phyloP scores from a whole-genome alignment of 768 basidiomycete genomes.

The Candolleomyces aberdarensis region DNA sequence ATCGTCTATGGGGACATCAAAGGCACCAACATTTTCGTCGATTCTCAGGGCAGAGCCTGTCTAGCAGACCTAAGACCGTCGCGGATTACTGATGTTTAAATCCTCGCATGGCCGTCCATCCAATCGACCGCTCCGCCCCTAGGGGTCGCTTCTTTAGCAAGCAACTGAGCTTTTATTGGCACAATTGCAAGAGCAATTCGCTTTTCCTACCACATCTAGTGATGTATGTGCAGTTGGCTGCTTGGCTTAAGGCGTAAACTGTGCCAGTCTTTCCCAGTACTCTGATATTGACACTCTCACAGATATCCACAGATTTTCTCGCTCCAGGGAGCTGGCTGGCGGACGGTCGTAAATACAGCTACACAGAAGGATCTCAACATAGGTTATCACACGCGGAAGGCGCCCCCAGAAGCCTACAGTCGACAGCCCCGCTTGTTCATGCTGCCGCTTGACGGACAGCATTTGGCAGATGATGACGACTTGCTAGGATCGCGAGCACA shows the following conservation, averaged over 20 bases:
- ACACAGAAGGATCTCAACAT: not conserved
- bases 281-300: not conserved
- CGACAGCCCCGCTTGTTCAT: not conserved
- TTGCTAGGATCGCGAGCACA: not conserved
- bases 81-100: not conserved
- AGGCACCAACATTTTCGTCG: not conserved
- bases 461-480: not conserved
- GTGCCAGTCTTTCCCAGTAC: not conserved
- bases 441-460: not conserved
- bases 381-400: not conserved
- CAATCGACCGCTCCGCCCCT: not conserved
- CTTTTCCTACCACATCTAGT: not conserved
- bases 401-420: not conserved
- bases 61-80: not conserved
- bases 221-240: not conserved
- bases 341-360: not conserved
- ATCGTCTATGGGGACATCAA: not conserved
- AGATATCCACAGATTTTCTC: not conserved
- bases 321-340: not conserved
- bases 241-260: not conserved
- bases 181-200: not conserved
- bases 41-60: not conserved
- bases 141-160: not conserved
- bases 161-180: not conserved
- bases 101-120: not conserved